Percentiles rank a stretch among this genome's conserved stretches.
These are phyloP conservation scores for Globisporangium polare DNA, from an alignment of 352 stramenopile genomes.

Conservation along the genomic window DNA sequence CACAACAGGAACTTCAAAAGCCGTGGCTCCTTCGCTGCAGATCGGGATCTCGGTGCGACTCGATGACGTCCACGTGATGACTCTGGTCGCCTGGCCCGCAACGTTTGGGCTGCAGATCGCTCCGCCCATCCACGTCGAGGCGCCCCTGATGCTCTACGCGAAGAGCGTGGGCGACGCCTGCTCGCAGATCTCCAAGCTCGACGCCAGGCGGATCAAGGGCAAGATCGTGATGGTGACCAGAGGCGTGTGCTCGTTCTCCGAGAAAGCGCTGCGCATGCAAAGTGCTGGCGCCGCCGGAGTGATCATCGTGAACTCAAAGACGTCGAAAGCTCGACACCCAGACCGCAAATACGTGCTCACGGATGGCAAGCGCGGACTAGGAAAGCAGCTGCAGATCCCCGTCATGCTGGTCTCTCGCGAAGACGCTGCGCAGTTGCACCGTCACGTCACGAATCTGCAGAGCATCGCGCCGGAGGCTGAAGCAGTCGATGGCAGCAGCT, in stretches of 20 bases:
- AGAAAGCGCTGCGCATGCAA: conserved; percentile 71
- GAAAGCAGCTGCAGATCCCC: conserved; percentile 52
- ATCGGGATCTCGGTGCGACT: conserved; percentile 61
- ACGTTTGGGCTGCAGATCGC: conserved; percentile 59
- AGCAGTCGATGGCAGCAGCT: conserved; percentile 13
- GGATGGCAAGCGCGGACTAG: conserved; percentile 43
- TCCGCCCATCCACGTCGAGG: conserved; percentile 40
- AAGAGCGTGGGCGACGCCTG: conserved; percentile 50
- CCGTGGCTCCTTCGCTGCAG: conserved; percentile 19
- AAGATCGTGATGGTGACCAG: conserved; percentile 67
- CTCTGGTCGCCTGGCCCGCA: conserved; percentile 58
- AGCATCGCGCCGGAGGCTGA: neutral
- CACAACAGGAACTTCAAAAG: neutral
- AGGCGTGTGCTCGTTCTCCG: conserved; percentile 71
- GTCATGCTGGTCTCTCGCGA: conserved; percentile 60
- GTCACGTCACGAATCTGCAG: conserved; percentile 18
- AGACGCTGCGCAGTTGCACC: conserved; percentile 46
- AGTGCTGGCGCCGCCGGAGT: conserved; percentile 47
- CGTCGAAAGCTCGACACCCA: conserved; percentile 26
- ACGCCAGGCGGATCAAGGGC: conserved; percentile 28
- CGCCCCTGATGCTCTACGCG: conserved; percentile 42
- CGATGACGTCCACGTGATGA: conserved; percentile 59
- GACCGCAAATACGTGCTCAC: conserved; percentile 65
- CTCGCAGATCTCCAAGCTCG: conserved; percentile 16
- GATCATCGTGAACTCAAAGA: conserved; percentile 71